Percentiles rank a stretch among this genome's conserved stretches.
These are phyloP conservation scores for Amniculicola lignicola DNA, from an alignment of 495 filamentous ascomycete species.

Conservation along the genomic window DNA sequence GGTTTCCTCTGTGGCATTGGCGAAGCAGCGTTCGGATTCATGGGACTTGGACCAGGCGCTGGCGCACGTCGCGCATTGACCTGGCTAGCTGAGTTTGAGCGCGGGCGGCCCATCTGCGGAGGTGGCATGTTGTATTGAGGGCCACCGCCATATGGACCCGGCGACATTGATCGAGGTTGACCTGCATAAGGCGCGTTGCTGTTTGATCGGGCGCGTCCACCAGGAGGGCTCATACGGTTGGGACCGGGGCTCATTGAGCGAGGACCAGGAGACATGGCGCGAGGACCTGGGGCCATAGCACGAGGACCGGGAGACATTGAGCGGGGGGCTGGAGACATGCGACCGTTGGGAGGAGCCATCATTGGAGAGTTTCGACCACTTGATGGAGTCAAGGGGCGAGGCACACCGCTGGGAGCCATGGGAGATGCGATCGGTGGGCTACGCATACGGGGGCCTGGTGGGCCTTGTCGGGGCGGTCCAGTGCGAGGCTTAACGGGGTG, in stretches of 20 bases:
- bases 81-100: constrained; percentile 45
- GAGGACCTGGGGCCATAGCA: constrained; percentile 44
- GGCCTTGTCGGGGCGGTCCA: constrained; percentile 45
- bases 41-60: constrained; percentile 60
- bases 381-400: constrained; percentile 32
- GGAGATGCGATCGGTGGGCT: constrained; percentile 39
- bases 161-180: constrained; percentile 49
- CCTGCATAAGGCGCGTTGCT: constrained; percentile 36
- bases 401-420: constrained; percentile 22
- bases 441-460: constrained; percentile 39
- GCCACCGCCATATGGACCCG: constrained; percentile 37
- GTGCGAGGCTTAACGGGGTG: constrained; percentile 84
- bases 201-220: constrained; percentile 33
- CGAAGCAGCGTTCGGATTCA: constrained; percentile 48
- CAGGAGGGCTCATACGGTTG: constrained; percentile 15
- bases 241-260: constrained; percentile 32
- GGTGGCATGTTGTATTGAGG: constrained; percentile 24
- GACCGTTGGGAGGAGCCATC: constrained; percentile 45
- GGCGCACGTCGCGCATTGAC: constrained; percentile 47
- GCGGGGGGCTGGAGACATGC: constrained; percentile 46
- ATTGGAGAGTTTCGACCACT: constrained; percentile 42
- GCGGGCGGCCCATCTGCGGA: constrained; percentile 38
- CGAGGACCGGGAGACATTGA: constrained; percentile 48
- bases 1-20: constrained; percentile 39
- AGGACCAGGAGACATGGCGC: constrained; percentile 29